Base-by-base conservation (phyloP, 495 filamentous ascomycete genomes). In the Aspergillus incahuasiensis region DNA sequence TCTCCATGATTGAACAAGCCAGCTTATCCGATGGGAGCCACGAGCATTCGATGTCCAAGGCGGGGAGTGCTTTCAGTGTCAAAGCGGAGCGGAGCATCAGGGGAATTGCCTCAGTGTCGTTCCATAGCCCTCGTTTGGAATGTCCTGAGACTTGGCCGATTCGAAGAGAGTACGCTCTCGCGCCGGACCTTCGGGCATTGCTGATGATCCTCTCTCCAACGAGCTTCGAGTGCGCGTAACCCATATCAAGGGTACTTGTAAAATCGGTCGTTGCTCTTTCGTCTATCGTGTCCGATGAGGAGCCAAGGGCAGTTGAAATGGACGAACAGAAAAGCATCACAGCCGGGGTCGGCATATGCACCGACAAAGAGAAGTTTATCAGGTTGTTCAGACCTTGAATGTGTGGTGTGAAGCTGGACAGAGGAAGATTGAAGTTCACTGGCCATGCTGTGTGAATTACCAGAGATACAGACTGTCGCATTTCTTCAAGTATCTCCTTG, bases 101-200 rank as follows among this genome's bases (percentile, higher is more conserved):
- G 20, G 83, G 80, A 0, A 84, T 65, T 0, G 78, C 79, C 54
- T 87, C 84, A 3, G 66, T 75, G 43, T 79, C 76, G 61, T 85
- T 86, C 83, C 83, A 86, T 0, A 81, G 53, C 0, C 81, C 83
- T 50, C 66, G 63, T 46, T 70, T 71, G 1, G 69, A 73, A 46
- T 74, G 69, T 21, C 83, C 82, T 2, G 80, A 83, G 15, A 86
- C 76, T 59, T 87, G 83, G 0, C 84, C 84, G 11, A 86, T 80
- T 3, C 83, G 73, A 6, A 86, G 68, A 3, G 82, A 76, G 20
- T 73, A 73, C 0, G 77, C 66, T 11, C 67, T 54, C 3, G 74
- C 76, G 5, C 74, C 66, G 6, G 57, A 40, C 12, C 50, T 54
- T 13, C 72, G 75, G 1, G 78, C 74, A 13, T 60, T 57, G 32